Conservation (phyloP, 805 yeast genomes). For the Saturnispora diversa region DNA sequence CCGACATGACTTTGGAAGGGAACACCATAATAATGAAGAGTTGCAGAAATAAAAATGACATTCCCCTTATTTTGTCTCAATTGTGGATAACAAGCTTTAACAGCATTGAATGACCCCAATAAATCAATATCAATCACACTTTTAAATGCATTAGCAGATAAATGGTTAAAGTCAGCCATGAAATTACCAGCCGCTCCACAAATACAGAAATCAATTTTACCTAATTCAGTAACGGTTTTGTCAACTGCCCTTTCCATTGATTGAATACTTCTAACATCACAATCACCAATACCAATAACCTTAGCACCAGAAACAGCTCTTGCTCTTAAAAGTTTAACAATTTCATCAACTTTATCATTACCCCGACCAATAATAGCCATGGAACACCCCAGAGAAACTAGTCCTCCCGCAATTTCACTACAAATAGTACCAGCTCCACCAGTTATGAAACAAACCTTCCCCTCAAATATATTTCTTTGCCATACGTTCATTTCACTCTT, state of each 20-base stretch:
- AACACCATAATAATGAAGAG: slow-evolving; percentile 81
- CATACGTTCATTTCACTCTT: slow-evolving; percentile 16
- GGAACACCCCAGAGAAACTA: slow-evolving; percentile 76
- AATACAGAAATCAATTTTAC: slow-evolving; percentile 77
- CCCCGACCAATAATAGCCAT: slow-evolving; percentile 84
- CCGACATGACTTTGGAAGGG: slow-evolving; percentile 88
- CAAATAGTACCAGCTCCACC: slow-evolving; percentile 98
- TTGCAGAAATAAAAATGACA: slow-evolving; percentile 75
- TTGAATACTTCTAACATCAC: slow-evolving; percentile 70
- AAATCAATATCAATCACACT: slow-evolving; percentile 82
- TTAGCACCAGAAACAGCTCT: slow-evolving; percentile 32
- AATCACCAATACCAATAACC: slow-evolving; percentile 62
- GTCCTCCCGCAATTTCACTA: slow-evolving; percentile 78
- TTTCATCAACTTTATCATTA: slow-evolving; percentile 51
- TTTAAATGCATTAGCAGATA: slow-evolving; percentile 82
- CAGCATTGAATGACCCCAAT: slow-evolving; percentile 83
- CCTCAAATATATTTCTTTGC: slow-evolving; percentile 64
- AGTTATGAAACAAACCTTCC: slow-evolving; percentile 82
- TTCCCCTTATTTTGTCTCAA: slow-evolving; percentile 61
- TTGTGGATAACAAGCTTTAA: slow-evolving; percentile 68
- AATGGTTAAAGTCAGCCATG: slow-evolving; percentile 64
- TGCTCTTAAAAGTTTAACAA: slow-evolving; percentile 63
- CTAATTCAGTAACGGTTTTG: slow-evolving; percentile 56
- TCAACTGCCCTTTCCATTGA: slow-evolving; percentile 58
- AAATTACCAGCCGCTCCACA: slow-evolving; percentile 98